These are phyloP conservation scores for Aspergillus kassunensis DNA, from an alignment of 495 filamentous ascomycete genomes.

Conservation along the genomic window DNA sequence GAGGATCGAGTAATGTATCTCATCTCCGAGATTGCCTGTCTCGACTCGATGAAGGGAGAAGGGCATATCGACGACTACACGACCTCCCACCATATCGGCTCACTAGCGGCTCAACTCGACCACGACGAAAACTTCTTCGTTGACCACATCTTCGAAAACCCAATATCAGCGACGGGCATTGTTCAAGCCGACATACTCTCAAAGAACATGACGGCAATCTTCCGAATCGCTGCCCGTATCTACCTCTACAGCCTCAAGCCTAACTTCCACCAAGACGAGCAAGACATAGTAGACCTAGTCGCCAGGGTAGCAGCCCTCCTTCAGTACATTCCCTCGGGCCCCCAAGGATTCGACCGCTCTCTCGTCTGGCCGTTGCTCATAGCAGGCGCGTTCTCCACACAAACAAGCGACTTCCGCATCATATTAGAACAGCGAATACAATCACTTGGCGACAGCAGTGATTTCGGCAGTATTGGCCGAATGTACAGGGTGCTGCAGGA, in stretches of 20 bases:
- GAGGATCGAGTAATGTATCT: constrained; percentile 97
- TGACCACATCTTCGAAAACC: constrained; percentile 47
- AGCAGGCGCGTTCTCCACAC: constrained; percentile 66
- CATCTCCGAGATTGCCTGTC: constrained; percentile 93
- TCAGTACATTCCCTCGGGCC: constrained; percentile 73
- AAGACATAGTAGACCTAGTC: constrained; percentile 64
- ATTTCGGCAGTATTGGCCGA: constrained; percentile 80
- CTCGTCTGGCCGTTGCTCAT: constrained; percentile 91
- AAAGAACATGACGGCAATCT: constrained; percentile 79
- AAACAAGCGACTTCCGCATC: constrained; percentile 64
- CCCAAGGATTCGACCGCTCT: constrained; percentile 81
- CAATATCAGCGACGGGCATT: constrained; percentile 53
- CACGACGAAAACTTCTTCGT: constrained; percentile 55
- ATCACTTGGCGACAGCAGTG: constrained; percentile 68
- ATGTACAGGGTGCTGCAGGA: constrained; percentile 73
- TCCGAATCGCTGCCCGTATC: constrained; percentile 86
- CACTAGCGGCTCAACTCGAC: constrained; percentile 73
- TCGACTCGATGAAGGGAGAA: constrained; percentile 78
- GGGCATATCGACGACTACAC: constrained; percentile 69
- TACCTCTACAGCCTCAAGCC: constrained; percentile 91
- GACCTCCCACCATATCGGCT: constrained; percentile 74
- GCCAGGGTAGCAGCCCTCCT: constrained; percentile 63
- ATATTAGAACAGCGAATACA: constrained; percentile 68
- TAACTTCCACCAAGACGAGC: constrained; percentile 64
- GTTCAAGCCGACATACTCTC: constrained; percentile 73